Base-by-base conservation (phyloP, 169 alveolate species). In the Neospora caninum region DNA sequence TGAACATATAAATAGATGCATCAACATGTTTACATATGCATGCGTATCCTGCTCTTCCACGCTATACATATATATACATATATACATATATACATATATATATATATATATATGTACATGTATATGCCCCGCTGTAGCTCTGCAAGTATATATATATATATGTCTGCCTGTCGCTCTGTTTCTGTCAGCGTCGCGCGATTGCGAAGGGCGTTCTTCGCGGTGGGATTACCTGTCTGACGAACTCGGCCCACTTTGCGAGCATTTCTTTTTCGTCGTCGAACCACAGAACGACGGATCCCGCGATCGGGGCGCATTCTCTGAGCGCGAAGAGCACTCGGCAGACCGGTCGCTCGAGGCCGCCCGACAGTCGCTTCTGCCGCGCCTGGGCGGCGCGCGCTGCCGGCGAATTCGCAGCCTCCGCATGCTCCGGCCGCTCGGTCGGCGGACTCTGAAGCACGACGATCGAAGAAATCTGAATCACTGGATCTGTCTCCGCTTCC, bases 391-490 rank as follows among this genome's bases (percentile, higher is more conserved):
- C 43, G 84, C 42, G 1, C 7, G 39, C 43, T 4, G 27, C 4
- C 39, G 45, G 18, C 16, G 45, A 1, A 13, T 73, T n/a, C 25
- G 45, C 43, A 7, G 42, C n/a, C 49, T 22, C 27, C 49, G 45
- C 0, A n/a, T 7, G 31, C 10, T 9, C 80, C 41, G 80, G 80
- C 10, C 9, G 10, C 2, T 69, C 80, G 9, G 31, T 43, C 20
- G 45, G 45, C 43, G 43, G 45, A 20, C 84, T 73, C 25, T 96
- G 95, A 29, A 88, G 49, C 45, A 94, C 97, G 94, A 98, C 93
- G 83, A 98, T 97, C n/a, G 99, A 97, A 0, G 99, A 98, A 39
- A 99, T 99, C 96, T 99, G 99, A 70, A 99, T 99, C 39, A 99
- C 99, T 6, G 99, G 99, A 95, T 98, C 99, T 93, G 97, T 97